These are phyloP conservation scores for Quercus phellos DNA, from an alignment of 331 rosid species.

Conservation along the genomic window DNA sequence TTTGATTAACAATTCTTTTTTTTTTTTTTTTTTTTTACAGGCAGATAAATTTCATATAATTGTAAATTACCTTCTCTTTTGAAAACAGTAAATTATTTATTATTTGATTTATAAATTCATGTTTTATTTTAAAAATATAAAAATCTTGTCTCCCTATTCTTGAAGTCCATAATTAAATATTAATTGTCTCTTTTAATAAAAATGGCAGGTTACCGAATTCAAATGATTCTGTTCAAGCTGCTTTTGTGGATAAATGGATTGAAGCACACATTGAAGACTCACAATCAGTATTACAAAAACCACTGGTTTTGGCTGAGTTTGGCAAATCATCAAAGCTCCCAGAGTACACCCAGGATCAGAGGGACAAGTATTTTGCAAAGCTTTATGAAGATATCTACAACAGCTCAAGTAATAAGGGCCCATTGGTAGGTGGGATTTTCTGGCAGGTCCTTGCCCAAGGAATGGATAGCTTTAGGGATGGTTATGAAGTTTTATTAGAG, in stretches of 20 bases:
- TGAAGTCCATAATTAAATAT: too few species aligned
- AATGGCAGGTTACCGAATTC: constrained; percentile 18
- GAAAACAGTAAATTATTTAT: background rate
- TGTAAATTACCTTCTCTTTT: too few species aligned
- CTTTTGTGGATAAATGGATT: constrained; percentile 30
- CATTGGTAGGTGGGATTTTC: constrained; percentile 34
- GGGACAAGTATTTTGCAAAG: constrained; percentile 19
- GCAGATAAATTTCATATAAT: too few species aligned
- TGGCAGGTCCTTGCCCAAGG: constrained; percentile 39
- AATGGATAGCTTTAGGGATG: constrained; percentile 33
- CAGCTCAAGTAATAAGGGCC: constrained; percentile 20
- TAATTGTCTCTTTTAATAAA: too few species aligned
- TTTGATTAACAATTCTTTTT: too few species aligned
- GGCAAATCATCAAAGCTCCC: constrained; percentile 24
- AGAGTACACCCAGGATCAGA: constrained; percentile 11
- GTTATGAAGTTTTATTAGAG: constrained; percentile 22
- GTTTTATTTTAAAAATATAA: too few species aligned
- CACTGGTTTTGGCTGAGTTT: constrained; percentile 28
- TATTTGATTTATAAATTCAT: background rate
- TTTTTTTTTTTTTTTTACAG: too few species aligned
- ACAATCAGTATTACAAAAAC: constrained; percentile 6
- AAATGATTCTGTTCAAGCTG: constrained; percentile 4
- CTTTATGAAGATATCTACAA: constrained; percentile 10
- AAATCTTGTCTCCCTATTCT: too few species aligned
- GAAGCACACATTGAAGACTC: constrained; percentile 19